These are phyloP conservation scores for Hirsutella rhossiliensis DNA, from an alignment of 2,329 filamentous ascomycete genomes.

Conservation along the genomic window DNA sequence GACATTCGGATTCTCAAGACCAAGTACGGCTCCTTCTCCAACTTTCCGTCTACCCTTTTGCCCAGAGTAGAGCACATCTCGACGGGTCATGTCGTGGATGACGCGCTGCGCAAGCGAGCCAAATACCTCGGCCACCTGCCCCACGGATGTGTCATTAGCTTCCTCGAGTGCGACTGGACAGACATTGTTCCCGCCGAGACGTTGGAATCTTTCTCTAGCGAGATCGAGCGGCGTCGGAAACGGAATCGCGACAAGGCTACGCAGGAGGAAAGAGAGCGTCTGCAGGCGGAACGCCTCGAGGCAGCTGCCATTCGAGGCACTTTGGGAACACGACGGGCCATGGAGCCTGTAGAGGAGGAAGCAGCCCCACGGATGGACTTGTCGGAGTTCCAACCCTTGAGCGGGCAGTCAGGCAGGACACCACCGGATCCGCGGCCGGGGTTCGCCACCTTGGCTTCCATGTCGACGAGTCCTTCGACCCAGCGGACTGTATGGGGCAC, in stretches of 20 bases:
- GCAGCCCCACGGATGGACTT: conserved; percentile 29
- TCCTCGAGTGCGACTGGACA: conserved; percentile 90
- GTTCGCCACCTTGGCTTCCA: conserved; percentile 59
- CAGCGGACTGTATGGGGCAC: conserved; percentile 91
- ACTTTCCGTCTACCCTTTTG: conserved; percentile 75
- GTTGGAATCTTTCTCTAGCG: conserved; percentile 61
- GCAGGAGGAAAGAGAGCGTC: conserved; percentile 74
- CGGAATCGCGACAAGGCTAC: conserved; percentile 71
- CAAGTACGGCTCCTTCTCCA: conserved; percentile 71
- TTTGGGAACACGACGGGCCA: conserved; percentile 24
- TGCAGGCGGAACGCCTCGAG: conserved; percentile 72
- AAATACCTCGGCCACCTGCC: conserved; percentile 84
- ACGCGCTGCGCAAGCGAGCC: conserved; percentile 67
- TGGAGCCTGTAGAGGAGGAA: conserved; percentile 26
- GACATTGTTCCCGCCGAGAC: conserved; percentile 69
- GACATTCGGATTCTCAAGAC: conserved; percentile 89
- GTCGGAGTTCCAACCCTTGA: conserved; percentile 55
- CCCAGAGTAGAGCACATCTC: conserved; percentile 84
- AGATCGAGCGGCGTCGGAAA: conserved; percentile 66
- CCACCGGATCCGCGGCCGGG: conserved; percentile 46
- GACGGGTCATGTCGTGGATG: conserved; percentile 77
- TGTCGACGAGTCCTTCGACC: conserved; percentile 69
- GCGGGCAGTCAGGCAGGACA: conserved; percentile 34
- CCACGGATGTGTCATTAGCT: conserved; percentile 80
- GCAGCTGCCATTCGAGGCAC: conserved; percentile 52